These are phyloP conservation scores for Gaeumannomyces tritici DNA, from an alignment of 2,329 filamentous ascomycete species.

Conservation along the genomic window DNA sequence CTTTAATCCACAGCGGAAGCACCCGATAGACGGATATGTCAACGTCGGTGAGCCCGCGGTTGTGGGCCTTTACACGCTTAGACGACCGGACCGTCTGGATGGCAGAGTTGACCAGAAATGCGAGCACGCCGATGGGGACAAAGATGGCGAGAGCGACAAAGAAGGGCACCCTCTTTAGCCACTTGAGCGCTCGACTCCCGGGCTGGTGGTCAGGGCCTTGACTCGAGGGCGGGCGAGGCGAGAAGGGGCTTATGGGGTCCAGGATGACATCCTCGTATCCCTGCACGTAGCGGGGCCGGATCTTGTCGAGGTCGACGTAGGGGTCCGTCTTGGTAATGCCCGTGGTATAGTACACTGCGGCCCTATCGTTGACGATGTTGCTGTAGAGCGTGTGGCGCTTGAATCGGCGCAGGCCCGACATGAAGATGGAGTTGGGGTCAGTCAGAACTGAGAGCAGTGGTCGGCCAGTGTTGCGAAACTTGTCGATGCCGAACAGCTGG, in stretches of 20 bases:
- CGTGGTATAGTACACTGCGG: conserved; percentile 76
- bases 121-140: conserved; percentile 68
- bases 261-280: conserved; percentile 70
- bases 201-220: neutral
- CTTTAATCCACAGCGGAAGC: conserved; percentile 65
- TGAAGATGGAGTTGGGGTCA: conserved; percentile 78
- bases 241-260: conserved; percentile 45
- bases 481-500: conserved; percentile 81
- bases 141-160: conserved; percentile 55
- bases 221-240: no score
- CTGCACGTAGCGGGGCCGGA: conserved; percentile 64
- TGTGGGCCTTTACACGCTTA: conserved; percentile 66
- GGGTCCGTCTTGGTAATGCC: conserved; percentile 70
- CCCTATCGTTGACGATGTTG: conserved; percentile 81
- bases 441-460: conserved; percentile 75
- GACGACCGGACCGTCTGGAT: conserved; percentile 69
- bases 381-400: conserved; percentile 69
- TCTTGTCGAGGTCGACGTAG: conserved; percentile 54
- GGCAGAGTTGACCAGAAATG: conserved; percentile 56
- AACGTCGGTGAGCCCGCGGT: conserved; percentile 58
- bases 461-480: conserved; percentile 72
- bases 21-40: conserved; percentile 58
- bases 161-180: conserved; percentile 10
- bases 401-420: conserved; percentile 68
- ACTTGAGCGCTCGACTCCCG: conserved; percentile 23